Base-by-base conservation (phyloP, 352 stramenopile genomes). In the Halophytophthora polymorphica region DNA sequence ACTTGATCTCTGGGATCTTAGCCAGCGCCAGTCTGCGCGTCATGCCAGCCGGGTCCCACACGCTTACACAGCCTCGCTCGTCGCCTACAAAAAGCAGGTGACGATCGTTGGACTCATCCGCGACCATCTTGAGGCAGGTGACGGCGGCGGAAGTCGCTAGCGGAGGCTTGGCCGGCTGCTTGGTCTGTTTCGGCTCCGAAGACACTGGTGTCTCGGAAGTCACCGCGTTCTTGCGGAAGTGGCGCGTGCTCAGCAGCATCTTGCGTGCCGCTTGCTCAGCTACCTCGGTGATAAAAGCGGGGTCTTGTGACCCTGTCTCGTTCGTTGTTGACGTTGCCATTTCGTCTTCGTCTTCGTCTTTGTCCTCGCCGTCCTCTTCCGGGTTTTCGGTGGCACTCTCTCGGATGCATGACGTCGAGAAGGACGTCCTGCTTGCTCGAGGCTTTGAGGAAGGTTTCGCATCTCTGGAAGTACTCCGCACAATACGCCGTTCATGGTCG, bases 71-170 rank as follows among this genome's bases (percentile, higher is more conserved):
- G 1, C 77, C 77, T 31, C 53, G 40, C 39, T 88, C 80, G 25
- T 90, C 80, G 1, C 77, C 80, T 0, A 76, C 69, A 28, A 90
- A 76, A 1, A 90, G 53, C 18, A 88, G 40, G 35, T 85, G 79
- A 2, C 59, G 65, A 18, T 65, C 40, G 17, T 35, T 55, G 10
- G 61, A 50, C 34, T 83, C 73, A 33, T 90, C 74, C 3, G 64
- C 69, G n/a, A 78, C 61, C 17, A 88, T 44, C 25, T 82, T 79
- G 57, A 88, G 64, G 21, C 61, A 71, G 3, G 66, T 83, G 6
- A 88, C 73, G 18, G 62, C 61, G 7, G 57, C 53, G 12, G 53
- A 34, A 42, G 35, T 53, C 19, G 51, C 33, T 33, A 68, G 22
- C 0, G 54, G 37, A 1, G 58, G 45, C 44, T 48, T 58, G 21